phyloP scores from a whole-genome alignment of 2,329 filamentous ascomycete genomes.

The Diaporthe caulivora region DNA sequence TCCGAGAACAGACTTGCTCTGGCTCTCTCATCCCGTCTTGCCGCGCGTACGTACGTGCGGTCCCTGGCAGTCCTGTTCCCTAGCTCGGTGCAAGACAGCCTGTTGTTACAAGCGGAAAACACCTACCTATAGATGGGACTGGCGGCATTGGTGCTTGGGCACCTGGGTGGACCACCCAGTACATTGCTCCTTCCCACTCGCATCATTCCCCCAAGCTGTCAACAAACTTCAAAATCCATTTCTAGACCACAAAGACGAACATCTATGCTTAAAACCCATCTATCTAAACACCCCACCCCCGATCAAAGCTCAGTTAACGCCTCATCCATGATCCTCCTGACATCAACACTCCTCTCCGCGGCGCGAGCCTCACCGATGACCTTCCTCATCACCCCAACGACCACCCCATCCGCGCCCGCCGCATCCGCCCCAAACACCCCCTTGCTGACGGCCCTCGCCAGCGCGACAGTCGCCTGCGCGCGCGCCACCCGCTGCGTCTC shows the following conservation, averaged over 20 bases:
- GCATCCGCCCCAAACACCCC: constrained; percentile 55
- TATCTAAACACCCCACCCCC: not conserved
- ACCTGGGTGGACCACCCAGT: not conserved
- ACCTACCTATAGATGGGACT: not conserved
- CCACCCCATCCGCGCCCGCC: constrained; percentile 36
- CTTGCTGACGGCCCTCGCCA: constrained; percentile 56
- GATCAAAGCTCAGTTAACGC: constrained; percentile 30
- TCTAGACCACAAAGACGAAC: not conserved
- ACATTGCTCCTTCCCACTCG: too few species aligned
- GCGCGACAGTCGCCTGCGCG: constrained; percentile 58
- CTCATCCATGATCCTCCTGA: constrained; percentile 48
- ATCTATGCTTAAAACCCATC: not conserved
- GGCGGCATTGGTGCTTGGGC: not conserved
- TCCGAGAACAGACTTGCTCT: not conserved
- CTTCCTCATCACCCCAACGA: constrained; percentile 49
- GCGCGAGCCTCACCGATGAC: constrained; percentile 56
- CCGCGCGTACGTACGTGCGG: not conserved
- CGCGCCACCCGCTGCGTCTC: constrained; percentile 64
- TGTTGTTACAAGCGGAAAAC: too few species aligned
- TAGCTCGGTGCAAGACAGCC: too few species aligned
- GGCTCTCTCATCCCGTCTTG: not conserved
- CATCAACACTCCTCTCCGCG: constrained; percentile 50
- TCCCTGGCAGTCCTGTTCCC: not conserved
- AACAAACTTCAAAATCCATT: not conserved
- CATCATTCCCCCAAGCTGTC: too few species aligned